Evolutionary conservation across 2,329 filamentous ascomycete genomes (phyloP).

Genomic region (Xylariaceae sp.): DNA sequence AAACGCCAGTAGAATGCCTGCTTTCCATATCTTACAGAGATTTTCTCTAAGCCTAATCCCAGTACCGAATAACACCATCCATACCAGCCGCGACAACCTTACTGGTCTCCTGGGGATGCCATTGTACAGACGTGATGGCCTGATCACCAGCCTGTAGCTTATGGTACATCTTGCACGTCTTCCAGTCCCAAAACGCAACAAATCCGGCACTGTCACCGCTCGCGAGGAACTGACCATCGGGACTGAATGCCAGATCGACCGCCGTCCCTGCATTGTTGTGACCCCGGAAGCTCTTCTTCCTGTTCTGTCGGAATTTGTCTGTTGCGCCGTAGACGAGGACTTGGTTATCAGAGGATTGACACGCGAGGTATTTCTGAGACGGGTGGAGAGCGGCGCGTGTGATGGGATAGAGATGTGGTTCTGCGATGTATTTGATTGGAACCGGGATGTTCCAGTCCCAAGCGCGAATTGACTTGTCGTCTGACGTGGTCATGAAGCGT

Average conservation of each 20-base stretch:
- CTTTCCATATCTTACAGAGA: no score
- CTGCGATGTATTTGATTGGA: slow-evolving; percentile 96
- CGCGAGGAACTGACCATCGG: slow-evolving; percentile 87
- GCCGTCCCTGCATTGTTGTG: slow-evolving; percentile 95
- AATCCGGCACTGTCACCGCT: slow-evolving; percentile 85
- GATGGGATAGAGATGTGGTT: slow-evolving; percentile 97
- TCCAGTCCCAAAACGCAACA: slow-evolving; percentile 98
- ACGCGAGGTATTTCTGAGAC: slow-evolving; percentile 88
- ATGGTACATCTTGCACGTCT: slow-evolving; percentile 98
- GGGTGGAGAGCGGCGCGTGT: slow-evolving; percentile 82
- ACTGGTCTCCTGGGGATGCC: slow-evolving; percentile 96
- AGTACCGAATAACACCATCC: slow-evolving; percentile 85
- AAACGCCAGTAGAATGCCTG: no score
- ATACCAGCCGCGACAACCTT: slow-evolving; percentile 89
- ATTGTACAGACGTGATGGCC: slow-evolving; percentile 80
- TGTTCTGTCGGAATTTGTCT: slow-evolving; percentile 94
- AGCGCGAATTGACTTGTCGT: slow-evolving; percentile 91
- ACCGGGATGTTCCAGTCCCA: slow-evolving; percentile 99
- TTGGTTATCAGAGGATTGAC: slow-evolving; percentile 92
- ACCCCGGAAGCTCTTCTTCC: slow-evolving; percentile 93
- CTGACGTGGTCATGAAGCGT: slow-evolving; percentile 95
- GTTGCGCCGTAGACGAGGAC: slow-evolving; percentile 92
- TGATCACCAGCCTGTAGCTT: slow-evolving; percentile 84
- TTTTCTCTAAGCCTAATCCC: slow-evolving; percentile 66
- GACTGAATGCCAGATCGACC: slow-evolving; percentile 82